phyloP scores from a whole-genome alignment of 2,329 filamentous ascomycete species.

The Ascochyta lentis region DNA sequence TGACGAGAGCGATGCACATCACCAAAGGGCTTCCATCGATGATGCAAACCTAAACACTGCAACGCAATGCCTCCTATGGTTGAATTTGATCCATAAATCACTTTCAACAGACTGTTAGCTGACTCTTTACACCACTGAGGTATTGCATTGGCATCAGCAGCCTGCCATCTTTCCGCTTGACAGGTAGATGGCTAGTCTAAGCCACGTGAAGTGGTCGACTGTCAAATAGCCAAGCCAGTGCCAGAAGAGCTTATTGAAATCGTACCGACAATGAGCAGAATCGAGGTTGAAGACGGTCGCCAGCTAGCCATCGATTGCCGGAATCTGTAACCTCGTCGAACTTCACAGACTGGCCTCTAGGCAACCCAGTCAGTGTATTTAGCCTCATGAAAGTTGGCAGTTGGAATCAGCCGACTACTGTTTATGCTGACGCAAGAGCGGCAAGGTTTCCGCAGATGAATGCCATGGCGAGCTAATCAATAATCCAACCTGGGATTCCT shows the following conservation, averaged over 20 bases:
- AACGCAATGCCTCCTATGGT: background rate
- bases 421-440: background rate
- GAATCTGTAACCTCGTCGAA: background rate
- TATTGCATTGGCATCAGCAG: background rate
- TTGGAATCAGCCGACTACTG: no score
- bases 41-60: background rate
- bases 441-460: slow-evolving; percentile 4
- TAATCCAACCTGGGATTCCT: background rate
- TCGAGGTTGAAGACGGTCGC: background rate
- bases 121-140: background rate
- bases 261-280: no score
- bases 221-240: background rate
- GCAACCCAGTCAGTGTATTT: background rate
- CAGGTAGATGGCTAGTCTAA: background rate
- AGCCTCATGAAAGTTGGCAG: no score
- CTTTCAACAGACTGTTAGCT: background rate
- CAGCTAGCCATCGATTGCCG: background rate
- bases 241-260: background rate
- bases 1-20: background rate
- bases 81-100: background rate
- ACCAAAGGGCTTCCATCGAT: background rate
- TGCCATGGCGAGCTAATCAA: background rate
- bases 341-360: background rate
- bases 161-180: background rate
- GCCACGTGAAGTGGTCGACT: background rate